Evolutionary conservation across 192 early-diverging fungal genomes (phyloP), one percentile per base, ranked within the genome.

Genomic region (Coemansia sp.): DNA sequence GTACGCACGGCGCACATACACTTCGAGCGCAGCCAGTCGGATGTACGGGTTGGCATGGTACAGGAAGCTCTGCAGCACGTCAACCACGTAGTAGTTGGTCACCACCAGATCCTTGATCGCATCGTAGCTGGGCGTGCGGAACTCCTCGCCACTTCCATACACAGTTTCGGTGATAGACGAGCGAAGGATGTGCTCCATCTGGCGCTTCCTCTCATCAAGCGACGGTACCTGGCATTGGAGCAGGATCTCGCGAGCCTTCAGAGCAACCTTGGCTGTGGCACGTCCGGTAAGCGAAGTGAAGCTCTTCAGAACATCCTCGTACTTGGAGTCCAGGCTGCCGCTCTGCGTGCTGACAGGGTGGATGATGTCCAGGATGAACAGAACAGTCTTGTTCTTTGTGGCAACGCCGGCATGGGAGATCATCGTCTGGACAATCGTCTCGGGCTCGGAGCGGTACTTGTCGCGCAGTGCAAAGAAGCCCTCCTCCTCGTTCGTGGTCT

Each of bases 1-100:
- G 89, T 97, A 96, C 6, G 97, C 94, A 65, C 95, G 95, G 59
- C 96, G 88, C 58, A 93, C 92, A 72, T 99, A 99, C 15, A 95
- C 94, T 86, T 97, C 95, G 33, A 97, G 86, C 23, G 97, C 95
- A 1, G 93, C 91, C 67, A 94, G 77, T 7, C 89, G 79, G 55
- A 96, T 85, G 58, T 88, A 87, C 23, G 80, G 75, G 59, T 94
- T 89, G 33, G 84, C 75, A 70, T 99, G 90, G 79, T 94, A 94
- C 75, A 99, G 94, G 84, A 99, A 96, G 61, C 84, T 82, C 64
- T 93, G 94, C 59, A 99, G 74, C 21, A 98, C 93, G 65, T 99
- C 97, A 68, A 97, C 88, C 57, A 99, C 96, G 33, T 93, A 90
- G 87, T 94, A 93, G 73, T 94, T 93, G 62, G 95, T 93, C 21